Conservation (phyloP, 129 eudicot species). For the Silybum marianum region DNA sequence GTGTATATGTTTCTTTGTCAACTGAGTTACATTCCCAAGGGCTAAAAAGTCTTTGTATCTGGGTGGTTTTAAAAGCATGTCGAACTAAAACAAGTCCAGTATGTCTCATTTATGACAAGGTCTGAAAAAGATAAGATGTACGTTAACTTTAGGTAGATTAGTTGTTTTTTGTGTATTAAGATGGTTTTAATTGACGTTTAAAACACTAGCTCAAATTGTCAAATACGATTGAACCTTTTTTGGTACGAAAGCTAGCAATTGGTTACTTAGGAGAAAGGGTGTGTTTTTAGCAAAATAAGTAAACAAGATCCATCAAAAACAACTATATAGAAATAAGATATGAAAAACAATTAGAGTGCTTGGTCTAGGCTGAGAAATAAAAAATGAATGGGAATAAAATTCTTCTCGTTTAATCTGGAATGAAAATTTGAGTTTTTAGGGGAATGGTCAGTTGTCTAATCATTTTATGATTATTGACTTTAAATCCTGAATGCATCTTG, state of each 20-base stretch:
- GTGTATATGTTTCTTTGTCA: not conserved
- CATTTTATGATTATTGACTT: not conserved
- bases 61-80: not conserved
- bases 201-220: not conserved
- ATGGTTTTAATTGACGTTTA: not conserved
- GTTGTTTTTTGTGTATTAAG: not conserved
- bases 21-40: not conserved
- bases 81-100: no score
- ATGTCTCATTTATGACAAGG: not conserved
- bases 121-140: not conserved
- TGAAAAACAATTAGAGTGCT: no score
- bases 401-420: no score
- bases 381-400: no score
- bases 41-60: not conserved
- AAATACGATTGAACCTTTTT: not conserved
- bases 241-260: not conserved
- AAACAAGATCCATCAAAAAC: not conserved
- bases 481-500: not conserved
- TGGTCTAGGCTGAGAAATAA: no score
- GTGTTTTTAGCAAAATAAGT: not conserved
- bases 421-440: no score
- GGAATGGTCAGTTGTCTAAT: no score
- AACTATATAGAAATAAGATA: no score
- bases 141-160: no score
- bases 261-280: not conserved